These are phyloP conservation scores for Fusarium napiforme DNA, from an alignment of 2,329 filamentous ascomycete genomes.

Conservation along the genomic window DNA sequence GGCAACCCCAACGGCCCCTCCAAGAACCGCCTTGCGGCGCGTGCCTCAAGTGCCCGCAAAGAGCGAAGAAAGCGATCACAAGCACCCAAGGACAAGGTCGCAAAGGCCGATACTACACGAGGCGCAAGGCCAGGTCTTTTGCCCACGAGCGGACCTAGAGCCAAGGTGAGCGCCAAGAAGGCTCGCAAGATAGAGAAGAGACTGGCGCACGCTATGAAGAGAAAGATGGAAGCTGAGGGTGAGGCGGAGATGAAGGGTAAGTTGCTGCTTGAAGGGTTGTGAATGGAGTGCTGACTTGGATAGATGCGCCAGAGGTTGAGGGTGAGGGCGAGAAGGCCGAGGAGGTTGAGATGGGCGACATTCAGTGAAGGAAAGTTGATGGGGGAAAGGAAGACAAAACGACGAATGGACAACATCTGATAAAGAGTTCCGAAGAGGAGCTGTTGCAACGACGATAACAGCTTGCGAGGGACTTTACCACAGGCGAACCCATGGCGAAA, in stretches of 20 bases:
- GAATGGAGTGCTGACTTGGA: neutral
- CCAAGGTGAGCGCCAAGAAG: conserved; percentile 65
- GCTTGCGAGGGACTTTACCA: neutral
- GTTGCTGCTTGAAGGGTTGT: conserved; percentile 11
- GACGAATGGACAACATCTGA: neutral
- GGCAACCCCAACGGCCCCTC: conserved; percentile 69
- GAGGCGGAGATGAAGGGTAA: conserved; percentile 62
- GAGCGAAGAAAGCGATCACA: conserved; percentile 55
- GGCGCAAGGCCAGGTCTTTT: conserved; percentile 65
- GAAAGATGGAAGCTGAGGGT: conserved; percentile 62
- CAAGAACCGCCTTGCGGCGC: conserved; percentile 62
- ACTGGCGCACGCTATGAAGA: conserved; percentile 62
- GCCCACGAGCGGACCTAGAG: conserved; percentile 65
- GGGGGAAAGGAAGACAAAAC: neutral
- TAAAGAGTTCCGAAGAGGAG: neutral
- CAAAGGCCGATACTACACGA: conserved; percentile 57
- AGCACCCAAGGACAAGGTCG: conserved; percentile 52
- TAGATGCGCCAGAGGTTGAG: conserved; percentile 41
- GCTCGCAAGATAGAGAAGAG: conserved; percentile 66
- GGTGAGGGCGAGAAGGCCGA: conserved; percentile 22
- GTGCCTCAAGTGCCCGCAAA: conserved; percentile 58
- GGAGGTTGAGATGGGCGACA: conserved; percentile 46
- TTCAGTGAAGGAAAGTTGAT: conserved; percentile 27
- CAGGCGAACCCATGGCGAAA: neutral
- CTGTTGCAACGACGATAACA: neutral